A percentile compares a stretch with the other conserved stretches of the same genome.
These are phyloP conservation scores for Kluyveromyces aestuarii DNA, from an alignment of 805 yeast genomes.

Conservation along the genomic window DNA sequence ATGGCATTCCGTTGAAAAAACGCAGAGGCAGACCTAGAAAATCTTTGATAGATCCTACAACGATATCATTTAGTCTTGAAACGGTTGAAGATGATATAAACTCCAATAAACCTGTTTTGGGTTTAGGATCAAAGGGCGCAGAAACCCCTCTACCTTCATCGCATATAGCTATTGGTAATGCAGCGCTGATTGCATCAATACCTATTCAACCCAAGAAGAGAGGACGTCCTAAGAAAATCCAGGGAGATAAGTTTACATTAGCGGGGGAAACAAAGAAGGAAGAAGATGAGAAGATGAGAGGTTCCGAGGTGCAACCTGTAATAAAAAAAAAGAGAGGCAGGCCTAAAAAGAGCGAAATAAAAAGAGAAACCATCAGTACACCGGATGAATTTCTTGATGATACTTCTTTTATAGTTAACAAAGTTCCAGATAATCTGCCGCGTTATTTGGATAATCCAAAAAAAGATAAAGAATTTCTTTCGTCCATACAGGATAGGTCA, in stretches of 20 bases:
- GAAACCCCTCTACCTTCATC: neutral
- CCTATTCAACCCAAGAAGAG: neutral
- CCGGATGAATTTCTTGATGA: neutral
- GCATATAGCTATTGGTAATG: neutral
- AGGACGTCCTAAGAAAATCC: slow-evolving; percentile 2
- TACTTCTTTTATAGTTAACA: too few relatives aligned
- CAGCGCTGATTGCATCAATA: neutral
- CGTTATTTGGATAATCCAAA: too few relatives aligned
- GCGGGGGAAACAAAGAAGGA: neutral
- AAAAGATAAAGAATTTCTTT: neutral
- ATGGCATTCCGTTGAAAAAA: neutral
- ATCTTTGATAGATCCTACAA: neutral
- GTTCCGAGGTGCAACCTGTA: neutral
- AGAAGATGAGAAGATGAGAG: neutral
- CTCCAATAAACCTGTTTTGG: neutral
- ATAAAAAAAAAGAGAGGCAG: slow-evolving; percentile 5
- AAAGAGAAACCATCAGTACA: neutral
- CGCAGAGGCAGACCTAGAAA: slow-evolving; percentile 7
- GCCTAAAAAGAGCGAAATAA: slow-evolving; percentile 2
- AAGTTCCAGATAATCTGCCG: neutral
- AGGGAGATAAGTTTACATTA: neutral
- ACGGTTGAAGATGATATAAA: neutral
- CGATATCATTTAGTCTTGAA: neutral
- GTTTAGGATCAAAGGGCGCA: neutral
- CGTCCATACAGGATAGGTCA: neutral